Percentiles rank a stretch among this genome's conserved stretches.
These are phyloP conservation scores for Daldinia childiae DNA, from an alignment of 495 filamentous ascomycete species.

Conservation along the genomic window DNA sequence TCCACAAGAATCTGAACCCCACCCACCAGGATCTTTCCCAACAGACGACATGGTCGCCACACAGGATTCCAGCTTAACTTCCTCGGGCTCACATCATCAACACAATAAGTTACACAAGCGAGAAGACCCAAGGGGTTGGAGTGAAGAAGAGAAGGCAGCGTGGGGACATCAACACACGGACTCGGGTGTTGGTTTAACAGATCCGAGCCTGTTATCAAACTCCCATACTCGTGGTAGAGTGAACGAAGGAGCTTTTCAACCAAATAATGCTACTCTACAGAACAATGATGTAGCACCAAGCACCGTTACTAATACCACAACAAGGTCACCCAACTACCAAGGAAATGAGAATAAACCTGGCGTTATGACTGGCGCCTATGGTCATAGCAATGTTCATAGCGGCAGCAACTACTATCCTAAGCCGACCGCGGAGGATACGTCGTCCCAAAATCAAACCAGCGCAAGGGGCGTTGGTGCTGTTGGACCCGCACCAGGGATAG, in stretches of 20 bases:
- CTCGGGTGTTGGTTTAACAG: constrained; percentile 45
- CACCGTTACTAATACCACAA: background rate
- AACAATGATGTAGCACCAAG: background rate
- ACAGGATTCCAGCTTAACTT: constrained; percentile 12
- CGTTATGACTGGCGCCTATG: constrained; percentile 40
- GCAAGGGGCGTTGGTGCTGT: background rate
- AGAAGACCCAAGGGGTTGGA: constrained; percentile 43
- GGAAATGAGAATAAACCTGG: constrained; percentile 22
- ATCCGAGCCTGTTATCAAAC: constrained; percentile 1
- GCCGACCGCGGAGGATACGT: background rate
- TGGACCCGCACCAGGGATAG: background rate
- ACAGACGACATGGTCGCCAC: constrained; percentile 14
- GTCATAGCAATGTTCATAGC: constrained; percentile 16
- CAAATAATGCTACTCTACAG: background rate
- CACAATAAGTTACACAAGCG: constrained; percentile 49
- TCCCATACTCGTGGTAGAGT: background rate
- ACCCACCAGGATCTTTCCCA: constrained; percentile 29
- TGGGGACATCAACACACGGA: constrained; percentile 45
- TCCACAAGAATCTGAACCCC: constrained; percentile 5
- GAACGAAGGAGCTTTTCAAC: constrained; percentile 1
- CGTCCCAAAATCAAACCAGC: background rate
- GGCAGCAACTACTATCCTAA: background rate
- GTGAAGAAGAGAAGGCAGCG: constrained; percentile 14
- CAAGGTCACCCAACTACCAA: background rate
- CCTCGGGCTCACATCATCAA: constrained; percentile 22